Evolutionary conservation across 495 filamentous ascomycete species (phyloP).

Genomic region (Hypoxylon lienhwacheense): DNA sequence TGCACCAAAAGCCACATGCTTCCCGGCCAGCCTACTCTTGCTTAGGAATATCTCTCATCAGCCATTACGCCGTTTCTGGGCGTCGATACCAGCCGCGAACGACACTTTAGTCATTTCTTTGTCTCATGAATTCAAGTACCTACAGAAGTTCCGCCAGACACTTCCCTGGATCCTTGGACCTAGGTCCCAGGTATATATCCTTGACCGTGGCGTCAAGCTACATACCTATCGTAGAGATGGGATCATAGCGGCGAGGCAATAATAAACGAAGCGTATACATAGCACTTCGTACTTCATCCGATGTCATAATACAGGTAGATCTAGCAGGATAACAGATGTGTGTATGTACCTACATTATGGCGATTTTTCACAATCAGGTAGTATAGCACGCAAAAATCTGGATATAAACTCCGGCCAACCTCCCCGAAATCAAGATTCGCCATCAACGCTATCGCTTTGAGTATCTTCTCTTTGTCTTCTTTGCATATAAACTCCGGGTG

Average conservation of each 20-base stretch:
- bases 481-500: not conserved
- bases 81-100: constrained; percentile 11
- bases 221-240: constrained; percentile 7
- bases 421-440: constrained; percentile 5
- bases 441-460: constrained; percentile 6
- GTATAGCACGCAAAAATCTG: not conserved
- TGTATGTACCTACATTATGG: too few relatives aligned
- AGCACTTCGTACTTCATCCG: too few relatives aligned
- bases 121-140: not conserved
- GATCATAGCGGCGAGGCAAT: constrained; percentile 5
- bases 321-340: not conserved
- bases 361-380: too few relatives aligned
- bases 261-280: constrained; percentile 2
- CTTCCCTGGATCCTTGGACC: not conserved
- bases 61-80: constrained; percentile 26
- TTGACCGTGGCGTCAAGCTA: constrained; percentile 19
- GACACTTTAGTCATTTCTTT: constrained; percentile 8
- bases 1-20: constrained; percentile 16
- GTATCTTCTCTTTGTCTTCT: constrained; percentile 6
- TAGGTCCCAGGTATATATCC: constrained; percentile 15
- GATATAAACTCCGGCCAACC: constrained; percentile 22
- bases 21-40: constrained; percentile 2
- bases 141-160: too few relatives aligned
- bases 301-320: constrained; percentile 2
- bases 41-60: constrained; percentile 14